These are phyloP conservation scores for Cajanus cajan DNA, from an alignment of 306 rosid genomes.

Conservation along the genomic window DNA sequence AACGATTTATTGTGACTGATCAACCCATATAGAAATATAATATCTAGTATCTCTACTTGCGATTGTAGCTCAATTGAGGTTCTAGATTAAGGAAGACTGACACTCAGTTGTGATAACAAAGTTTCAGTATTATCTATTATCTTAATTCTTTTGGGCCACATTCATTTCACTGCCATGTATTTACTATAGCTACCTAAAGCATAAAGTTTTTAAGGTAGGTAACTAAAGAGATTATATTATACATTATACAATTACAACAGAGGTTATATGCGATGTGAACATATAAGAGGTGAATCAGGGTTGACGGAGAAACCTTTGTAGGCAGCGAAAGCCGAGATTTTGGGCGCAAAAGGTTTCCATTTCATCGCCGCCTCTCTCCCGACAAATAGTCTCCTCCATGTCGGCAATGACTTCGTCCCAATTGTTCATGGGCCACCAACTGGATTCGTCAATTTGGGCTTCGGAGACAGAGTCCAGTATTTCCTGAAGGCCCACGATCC, in stretches of 20 bases:
- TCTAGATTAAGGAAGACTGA: too few relatives aligned
- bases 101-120: too few relatives aligned
- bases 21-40: too few relatives aligned
- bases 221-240: neutral
- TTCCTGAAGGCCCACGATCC: slow-evolving; percentile 93
- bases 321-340: slow-evolving; percentile 79
- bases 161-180: neutral
- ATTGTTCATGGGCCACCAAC: slow-evolving; percentile 38
- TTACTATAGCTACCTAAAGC: neutral
- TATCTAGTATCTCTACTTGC: too few relatives aligned
- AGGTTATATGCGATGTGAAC: neutral
- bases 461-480: slow-evolving; percentile 65
- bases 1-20: too few relatives aligned
- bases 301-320: slow-evolving; percentile 78
- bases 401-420: slow-evolving; percentile 74
- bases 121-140: neutral
- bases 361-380: slow-evolving; percentile 78
- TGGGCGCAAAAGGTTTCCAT: slow-evolving; percentile 69
- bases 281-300: slow-evolving; percentile 34
- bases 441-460: slow-evolving; percentile 40
- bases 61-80: too few relatives aligned
- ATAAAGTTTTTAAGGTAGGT: neutral
- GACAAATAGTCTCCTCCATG: slow-evolving; percentile 81
- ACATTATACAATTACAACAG: neutral
- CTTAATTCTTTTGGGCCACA: neutral